Evolutionary conservation across 2,329 filamentous ascomycete species (phyloP).

Genomic region (Pezicula radicicola): DNA sequence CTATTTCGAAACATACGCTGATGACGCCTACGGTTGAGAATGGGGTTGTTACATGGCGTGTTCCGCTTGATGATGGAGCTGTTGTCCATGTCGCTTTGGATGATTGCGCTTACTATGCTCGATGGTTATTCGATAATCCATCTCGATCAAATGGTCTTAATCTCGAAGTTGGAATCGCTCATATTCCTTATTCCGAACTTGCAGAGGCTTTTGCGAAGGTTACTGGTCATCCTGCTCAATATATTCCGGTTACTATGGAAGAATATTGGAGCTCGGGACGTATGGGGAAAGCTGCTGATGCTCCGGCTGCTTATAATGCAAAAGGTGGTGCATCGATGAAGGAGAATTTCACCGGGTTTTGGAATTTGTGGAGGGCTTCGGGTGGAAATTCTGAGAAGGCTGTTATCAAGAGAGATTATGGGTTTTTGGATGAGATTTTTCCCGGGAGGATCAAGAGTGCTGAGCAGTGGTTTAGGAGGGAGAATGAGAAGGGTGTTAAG

Average conservation of each 20-base stretch:
- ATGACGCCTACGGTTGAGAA: conserved; percentile 38
- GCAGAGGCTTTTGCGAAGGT: conserved; percentile 39
- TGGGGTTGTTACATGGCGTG: conserved; percentile 22
- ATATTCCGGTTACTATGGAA: conserved; percentile 33
- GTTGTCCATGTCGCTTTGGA: conserved; percentile 41
- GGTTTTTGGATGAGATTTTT: too few relatives aligned
- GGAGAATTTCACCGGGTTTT: conserved; percentile 50
- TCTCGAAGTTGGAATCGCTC: conserved; percentile 40
- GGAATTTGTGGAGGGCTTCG: conserved; percentile 27
- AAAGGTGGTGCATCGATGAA: conserved; percentile 35
- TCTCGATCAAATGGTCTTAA: conserved; percentile 40
- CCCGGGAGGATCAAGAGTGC: too few relatives aligned
- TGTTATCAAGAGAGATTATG: too few relatives aligned
- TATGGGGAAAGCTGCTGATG: conserved; percentile 15
- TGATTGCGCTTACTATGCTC: conserved; percentile 43
- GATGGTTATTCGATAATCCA: conserved; percentile 46
- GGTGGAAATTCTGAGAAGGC: too few relatives aligned
- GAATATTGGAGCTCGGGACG: conserved; percentile 26
- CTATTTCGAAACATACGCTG: conserved; percentile 31
- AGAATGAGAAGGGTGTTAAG: too few relatives aligned
- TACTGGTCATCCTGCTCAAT: conserved; percentile 38
- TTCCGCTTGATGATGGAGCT: conserved; percentile 37
- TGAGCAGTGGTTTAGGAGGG: too few relatives aligned
- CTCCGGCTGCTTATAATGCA: conserved; percentile 31
- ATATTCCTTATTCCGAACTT: conserved; percentile 36